Conservation (phyloP, 2,329 filamentous ascomycete species). For the Aspergillus sp. region DNA sequence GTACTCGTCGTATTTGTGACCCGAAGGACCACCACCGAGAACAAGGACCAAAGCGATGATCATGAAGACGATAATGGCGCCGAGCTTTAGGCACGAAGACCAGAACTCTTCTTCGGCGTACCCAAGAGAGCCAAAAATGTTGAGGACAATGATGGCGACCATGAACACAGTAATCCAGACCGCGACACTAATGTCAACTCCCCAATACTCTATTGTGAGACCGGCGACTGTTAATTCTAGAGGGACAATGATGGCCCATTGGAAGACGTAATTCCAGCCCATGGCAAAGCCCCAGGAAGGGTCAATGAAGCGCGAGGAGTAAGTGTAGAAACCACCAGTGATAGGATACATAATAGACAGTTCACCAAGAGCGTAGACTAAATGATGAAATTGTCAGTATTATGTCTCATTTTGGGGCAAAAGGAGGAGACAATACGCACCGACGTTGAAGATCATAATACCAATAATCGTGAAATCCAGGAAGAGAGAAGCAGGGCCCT, state of each 20-base stretch:
- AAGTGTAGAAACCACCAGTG: constrained; percentile 63
- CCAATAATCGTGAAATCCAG: constrained; percentile 59
- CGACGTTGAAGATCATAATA: constrained; percentile 56
- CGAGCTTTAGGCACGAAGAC: constrained; percentile 30
- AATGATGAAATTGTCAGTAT: not conserved
- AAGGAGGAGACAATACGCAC: constrained; percentile 5
- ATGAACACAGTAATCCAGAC: constrained; percentile 64
- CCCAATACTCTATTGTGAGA: constrained; percentile 60
- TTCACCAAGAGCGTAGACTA: constrained; percentile 64
- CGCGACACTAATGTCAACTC: constrained; percentile 53
- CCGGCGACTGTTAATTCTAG: constrained; percentile 70
- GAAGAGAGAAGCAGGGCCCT: constrained; percentile 26
- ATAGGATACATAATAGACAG: constrained; percentile 65
- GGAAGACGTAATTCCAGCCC: constrained; percentile 69
- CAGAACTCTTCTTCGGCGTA: constrained; percentile 38
- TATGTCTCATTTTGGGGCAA: not conserved
- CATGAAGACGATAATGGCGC: constrained; percentile 32
- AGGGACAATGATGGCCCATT: constrained; percentile 82
- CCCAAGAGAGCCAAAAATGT: constrained; percentile 61
- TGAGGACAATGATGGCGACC: constrained; percentile 54
- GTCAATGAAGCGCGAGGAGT: constrained; percentile 64
- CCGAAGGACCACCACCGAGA: constrained; percentile 30
- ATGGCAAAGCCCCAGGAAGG: constrained; percentile 59
- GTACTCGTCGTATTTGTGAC: constrained; percentile 45
- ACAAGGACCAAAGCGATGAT: constrained; percentile 39